Conservation (phyloP, 1,139 yeast genomes). For the Candida tropicalis region DNA sequence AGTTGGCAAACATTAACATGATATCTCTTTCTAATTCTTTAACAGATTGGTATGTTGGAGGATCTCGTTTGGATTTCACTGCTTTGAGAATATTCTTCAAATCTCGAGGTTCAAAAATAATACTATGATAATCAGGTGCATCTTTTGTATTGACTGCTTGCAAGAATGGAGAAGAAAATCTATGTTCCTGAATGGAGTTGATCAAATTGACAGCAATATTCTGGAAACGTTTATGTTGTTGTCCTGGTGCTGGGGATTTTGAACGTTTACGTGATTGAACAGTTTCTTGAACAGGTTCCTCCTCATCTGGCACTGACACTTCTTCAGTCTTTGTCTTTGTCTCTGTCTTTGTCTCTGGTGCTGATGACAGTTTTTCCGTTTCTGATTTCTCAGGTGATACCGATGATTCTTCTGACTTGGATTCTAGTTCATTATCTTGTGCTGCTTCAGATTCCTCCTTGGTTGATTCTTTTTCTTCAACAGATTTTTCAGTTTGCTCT, state of each 20-base stretch:
- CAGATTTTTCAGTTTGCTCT: constrained; percentile 8
- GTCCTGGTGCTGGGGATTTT: constrained; percentile 27
- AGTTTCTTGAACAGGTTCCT: constrained; percentile 1
- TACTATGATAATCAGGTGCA: constrained; percentile 68
- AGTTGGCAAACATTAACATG: constrained; percentile 79
- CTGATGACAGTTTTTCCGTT: too few species aligned
- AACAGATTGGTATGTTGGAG: constrained; percentile 53
- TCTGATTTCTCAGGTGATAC: constrained; percentile 1
- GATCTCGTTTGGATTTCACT: constrained; percentile 49
- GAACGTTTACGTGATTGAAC: constrained; percentile 21
- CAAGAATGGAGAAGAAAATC: constrained; percentile 74
- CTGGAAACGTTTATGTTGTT: constrained; percentile 52
- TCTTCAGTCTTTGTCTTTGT: constrained; percentile 5
- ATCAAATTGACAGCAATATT: constrained; percentile 60
- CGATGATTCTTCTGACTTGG: neutral
- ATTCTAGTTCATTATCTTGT: constrained; percentile 5
- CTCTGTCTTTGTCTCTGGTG: neutral
- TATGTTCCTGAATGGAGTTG: constrained; percentile 66
- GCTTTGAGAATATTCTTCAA: constrained; percentile 61
- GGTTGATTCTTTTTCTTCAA: constrained; percentile 8
- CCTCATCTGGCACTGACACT: neutral
- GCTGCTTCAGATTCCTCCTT: constrained; percentile 13
- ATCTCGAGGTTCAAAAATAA: constrained; percentile 68
- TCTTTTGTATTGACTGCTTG: constrained; percentile 68
- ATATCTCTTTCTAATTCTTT: constrained; percentile 68